Percentiles rank a stretch among this genome's conserved stretches.
These are phyloP conservation scores for Microthyrium microscopicum DNA, from an alignment of 2,329 filamentous ascomycete species.

Conservation along the genomic window DNA sequence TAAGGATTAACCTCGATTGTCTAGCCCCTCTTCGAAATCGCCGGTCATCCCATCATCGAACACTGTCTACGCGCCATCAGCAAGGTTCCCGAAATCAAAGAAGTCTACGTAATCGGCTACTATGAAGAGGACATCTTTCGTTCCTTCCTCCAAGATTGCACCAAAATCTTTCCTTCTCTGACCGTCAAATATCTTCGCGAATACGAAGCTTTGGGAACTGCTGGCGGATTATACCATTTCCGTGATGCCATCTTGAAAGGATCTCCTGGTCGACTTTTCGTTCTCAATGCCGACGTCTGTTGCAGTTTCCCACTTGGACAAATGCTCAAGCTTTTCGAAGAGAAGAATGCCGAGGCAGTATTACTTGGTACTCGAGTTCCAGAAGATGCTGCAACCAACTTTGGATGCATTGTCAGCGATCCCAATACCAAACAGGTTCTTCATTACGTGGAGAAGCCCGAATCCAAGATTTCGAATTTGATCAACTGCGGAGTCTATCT, in stretches of 20 bases:
- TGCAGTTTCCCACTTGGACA: constrained; percentile 92
- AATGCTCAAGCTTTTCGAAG: constrained; percentile 87
- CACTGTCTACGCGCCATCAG: constrained; percentile 88
- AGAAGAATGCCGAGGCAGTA: constrained; percentile 90
- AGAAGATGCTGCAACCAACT: constrained; percentile 85
- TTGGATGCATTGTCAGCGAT: constrained; percentile 95
- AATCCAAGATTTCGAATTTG: constrained; percentile 91
- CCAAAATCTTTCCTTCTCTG: constrained; percentile 70
- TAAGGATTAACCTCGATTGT: neutral
- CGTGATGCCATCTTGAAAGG: constrained; percentile 96
- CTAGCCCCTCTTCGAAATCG: constrained; percentile 92
- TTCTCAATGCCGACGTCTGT: constrained; percentile 96
- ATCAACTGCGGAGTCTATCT: constrained; percentile 99
- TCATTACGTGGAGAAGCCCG: constrained; percentile 98
- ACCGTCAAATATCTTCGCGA: constrained; percentile 91
- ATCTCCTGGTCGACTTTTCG: constrained; percentile 85
- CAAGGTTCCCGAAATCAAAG: constrained; percentile 80
- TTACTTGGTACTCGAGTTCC: constrained; percentile 78
- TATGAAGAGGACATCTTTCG: constrained; percentile 95
- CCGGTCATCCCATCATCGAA: constrained; percentile 95
- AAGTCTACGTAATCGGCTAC: constrained; percentile 97
- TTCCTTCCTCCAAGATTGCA: constrained; percentile 90
- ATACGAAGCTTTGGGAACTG: constrained; percentile 90
- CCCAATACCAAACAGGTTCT: constrained; percentile 85
- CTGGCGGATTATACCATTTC: constrained; percentile 96